These are phyloP conservation scores for Scleroderma bovista DNA, from an alignment of 768 basidiomycete genomes.

Conservation along the genomic window DNA sequence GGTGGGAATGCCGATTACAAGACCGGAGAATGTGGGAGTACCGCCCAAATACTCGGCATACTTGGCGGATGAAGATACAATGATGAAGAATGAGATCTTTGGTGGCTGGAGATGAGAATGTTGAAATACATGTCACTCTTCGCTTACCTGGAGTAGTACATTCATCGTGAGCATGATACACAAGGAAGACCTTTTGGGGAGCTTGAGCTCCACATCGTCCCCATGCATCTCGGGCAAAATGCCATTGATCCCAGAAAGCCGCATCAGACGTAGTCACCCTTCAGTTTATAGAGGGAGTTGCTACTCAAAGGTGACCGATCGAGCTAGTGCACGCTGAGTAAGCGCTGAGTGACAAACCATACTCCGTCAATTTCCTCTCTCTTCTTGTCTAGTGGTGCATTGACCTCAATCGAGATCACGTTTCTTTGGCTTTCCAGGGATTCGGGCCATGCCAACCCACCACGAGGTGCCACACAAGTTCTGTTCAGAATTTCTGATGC, in stretches of 20 bases:
- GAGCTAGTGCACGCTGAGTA: too few relatives aligned
- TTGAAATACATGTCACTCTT: neutral
- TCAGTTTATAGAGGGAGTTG: neutral
- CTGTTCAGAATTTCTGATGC: neutral
- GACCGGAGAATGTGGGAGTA: constrained; percentile 62
- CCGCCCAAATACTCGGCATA: constrained; percentile 63
- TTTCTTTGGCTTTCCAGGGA: too few relatives aligned
- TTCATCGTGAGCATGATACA: constrained; percentile 41
- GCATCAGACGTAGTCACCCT: neutral
- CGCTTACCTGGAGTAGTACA: constrained; percentile 39
- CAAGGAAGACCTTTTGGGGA: constrained; percentile 43
- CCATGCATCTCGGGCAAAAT: neutral
- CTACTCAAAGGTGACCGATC: too few relatives aligned
- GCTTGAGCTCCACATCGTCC: constrained; percentile 36
- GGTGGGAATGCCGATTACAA: constrained; percentile 63
- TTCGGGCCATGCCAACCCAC: too few relatives aligned
- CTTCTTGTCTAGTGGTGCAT: too few relatives aligned
- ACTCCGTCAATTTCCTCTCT: too few relatives aligned
- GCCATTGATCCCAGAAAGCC: neutral
- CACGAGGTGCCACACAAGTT: neutral
- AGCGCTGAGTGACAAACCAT: neutral
- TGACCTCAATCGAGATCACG: too few relatives aligned
- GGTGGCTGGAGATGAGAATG: neutral
- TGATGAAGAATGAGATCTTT: constrained; percentile 63
- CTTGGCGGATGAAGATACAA: constrained; percentile 59